A percentile compares a stretch with the other conserved stretches of the same genome.
Conservation (phyloP, 2,329 filamentous ascomycete genomes). For the Arthrinium phaeospermum region DNA sequence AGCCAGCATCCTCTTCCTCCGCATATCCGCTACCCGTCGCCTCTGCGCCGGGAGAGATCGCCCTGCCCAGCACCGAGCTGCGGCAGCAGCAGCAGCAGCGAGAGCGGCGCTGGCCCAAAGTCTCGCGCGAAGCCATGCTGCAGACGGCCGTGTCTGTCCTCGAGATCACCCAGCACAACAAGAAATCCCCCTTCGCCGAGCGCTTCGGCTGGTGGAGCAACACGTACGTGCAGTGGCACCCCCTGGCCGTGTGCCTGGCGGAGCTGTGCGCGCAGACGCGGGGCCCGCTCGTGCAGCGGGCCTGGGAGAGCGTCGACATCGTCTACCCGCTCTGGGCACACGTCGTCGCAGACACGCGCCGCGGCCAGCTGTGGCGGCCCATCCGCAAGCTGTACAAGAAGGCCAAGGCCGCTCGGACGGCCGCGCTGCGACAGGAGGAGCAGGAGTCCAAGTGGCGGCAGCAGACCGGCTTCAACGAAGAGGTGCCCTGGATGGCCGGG, state of each 20-base stretch:
- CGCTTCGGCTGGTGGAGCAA: constrained; percentile 55
- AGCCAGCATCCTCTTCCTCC: constrained; percentile 18
- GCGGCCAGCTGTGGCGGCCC: constrained; percentile 59
- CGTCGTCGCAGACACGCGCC: constrained; percentile 54
- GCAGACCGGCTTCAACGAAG: constrained; percentile 22
- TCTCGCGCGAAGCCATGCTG: constrained; percentile 49
- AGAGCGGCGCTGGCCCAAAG: constrained; percentile 26
- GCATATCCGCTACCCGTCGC: constrained; percentile 18
- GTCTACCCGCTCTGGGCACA: constrained; percentile 50
- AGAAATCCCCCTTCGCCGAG: constrained; percentile 41
- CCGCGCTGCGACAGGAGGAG: constrained; percentile 31
- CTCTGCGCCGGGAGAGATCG: background rate
- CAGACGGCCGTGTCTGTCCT: constrained; percentile 54
- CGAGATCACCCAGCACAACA: constrained; percentile 43
- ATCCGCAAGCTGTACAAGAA: constrained; percentile 58
- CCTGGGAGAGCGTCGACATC: constrained; percentile 55
- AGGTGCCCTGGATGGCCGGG: constrained; percentile 20
- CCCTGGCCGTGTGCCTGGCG: constrained; percentile 57
- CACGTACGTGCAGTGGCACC: constrained; percentile 61
- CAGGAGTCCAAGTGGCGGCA: background rate
- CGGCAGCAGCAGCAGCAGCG: constrained; percentile 5
- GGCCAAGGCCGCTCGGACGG: constrained; percentile 48
- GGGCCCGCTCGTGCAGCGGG: constrained; percentile 51
- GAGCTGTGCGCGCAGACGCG: constrained; percentile 56
- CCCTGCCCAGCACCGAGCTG: background rate